These are phyloP conservation scores for Yamadazyma friedrichii DNA, from an alignment of 1,139 yeast species.

Conservation along the genomic window DNA sequence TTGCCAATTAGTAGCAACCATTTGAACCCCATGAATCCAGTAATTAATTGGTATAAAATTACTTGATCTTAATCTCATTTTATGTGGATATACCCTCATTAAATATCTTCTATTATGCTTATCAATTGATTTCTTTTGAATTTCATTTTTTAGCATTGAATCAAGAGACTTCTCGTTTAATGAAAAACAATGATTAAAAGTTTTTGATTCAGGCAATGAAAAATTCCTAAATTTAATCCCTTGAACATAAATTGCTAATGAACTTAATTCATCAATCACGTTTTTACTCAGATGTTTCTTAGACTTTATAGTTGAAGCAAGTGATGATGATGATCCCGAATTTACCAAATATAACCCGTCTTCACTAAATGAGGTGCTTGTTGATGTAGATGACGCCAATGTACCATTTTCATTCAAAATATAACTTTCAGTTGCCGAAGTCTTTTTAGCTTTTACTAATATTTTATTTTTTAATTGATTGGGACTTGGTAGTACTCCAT, in stretches of 20 bases:
- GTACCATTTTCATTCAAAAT: slow-evolving; percentile 25
- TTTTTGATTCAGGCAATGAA: slow-evolving; percentile 82
- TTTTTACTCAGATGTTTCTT: slow-evolving; percentile 24
- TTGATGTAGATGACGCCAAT: slow-evolving; percentile 22
- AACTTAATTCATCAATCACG: slow-evolving; percentile 50
- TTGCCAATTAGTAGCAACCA: slow-evolving; percentile 98
- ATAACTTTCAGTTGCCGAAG: slow-evolving; percentile 28
- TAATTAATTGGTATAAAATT: slow-evolving; percentile 76
- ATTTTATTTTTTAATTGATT: slow-evolving; percentile 64
- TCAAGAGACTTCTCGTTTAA: slow-evolving; percentile 71
- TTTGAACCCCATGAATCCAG: slow-evolving; percentile 86
- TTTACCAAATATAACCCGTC: slow-evolving; percentile 23
- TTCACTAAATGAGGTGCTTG: slow-evolving; percentile 51
- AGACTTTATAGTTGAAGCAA: slow-evolving; percentile 18
- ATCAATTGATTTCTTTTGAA: slow-evolving; percentile 50
- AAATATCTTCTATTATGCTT: slow-evolving; percentile 77
- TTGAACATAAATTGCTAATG: slow-evolving; percentile 62
- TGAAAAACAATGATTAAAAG: slow-evolving; percentile 80
- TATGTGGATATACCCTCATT: slow-evolving; percentile 87
- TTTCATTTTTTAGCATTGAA: slow-evolving; percentile 61
- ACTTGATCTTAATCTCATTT: slow-evolving; percentile 68
- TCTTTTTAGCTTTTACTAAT: slow-evolving; percentile 72
- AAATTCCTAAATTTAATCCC: slow-evolving; percentile 82
- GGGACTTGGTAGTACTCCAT: slow-evolving; percentile 64
- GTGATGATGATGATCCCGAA: slow-evolving; percentile 9